phyloP scores from a whole-genome alignment of 2,329 filamentous ascomycete species.

The Penicillium sp. region DNA sequence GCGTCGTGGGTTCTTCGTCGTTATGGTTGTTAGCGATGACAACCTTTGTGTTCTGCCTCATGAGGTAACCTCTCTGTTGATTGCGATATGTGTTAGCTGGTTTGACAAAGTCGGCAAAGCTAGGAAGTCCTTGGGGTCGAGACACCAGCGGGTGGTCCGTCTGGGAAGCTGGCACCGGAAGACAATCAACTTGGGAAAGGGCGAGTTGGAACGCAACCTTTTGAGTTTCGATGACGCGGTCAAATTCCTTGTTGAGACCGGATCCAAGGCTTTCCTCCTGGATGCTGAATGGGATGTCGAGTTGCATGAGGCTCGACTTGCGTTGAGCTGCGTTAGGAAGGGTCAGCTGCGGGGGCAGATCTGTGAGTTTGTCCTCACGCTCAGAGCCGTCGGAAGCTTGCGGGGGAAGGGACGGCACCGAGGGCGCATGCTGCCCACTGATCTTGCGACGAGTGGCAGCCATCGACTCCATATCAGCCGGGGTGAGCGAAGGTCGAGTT shows the following conservation, averaged over 20 bases:
- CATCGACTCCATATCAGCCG: constrained; percentile 78
- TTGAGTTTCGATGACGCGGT: constrained; percentile 90
- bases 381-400: constrained; percentile 21
- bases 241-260: constrained; percentile 86
- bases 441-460: constrained; percentile 79
- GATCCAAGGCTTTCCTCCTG: constrained; percentile 67
- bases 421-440: constrained; percentile 62
- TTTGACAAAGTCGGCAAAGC: constrained; percentile 21
- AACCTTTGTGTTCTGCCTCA: constrained; percentile 97
- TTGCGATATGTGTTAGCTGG: constrained; percentile 61
- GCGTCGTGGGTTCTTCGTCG: constrained; percentile 48
- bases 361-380: constrained; percentile 10
- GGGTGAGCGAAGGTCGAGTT: constrained; percentile 81
- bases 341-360: constrained; percentile 14
- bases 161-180: constrained; percentile 7
- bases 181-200: constrained; percentile 36
- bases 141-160: constrained; percentile 11
- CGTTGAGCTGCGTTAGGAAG: constrained; percentile 46
- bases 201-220: constrained; percentile 68
- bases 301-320: constrained; percentile 70
- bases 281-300: constrained; percentile 72
- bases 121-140: constrained; percentile 21
- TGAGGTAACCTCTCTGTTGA: constrained; percentile 92
- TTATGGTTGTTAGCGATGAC: constrained; percentile 80
- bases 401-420: constrained; percentile 28